Evolutionary conservation across 2,329 filamentous ascomycete genomes (phyloP).

Genomic region (Venturia effusa): DNA sequence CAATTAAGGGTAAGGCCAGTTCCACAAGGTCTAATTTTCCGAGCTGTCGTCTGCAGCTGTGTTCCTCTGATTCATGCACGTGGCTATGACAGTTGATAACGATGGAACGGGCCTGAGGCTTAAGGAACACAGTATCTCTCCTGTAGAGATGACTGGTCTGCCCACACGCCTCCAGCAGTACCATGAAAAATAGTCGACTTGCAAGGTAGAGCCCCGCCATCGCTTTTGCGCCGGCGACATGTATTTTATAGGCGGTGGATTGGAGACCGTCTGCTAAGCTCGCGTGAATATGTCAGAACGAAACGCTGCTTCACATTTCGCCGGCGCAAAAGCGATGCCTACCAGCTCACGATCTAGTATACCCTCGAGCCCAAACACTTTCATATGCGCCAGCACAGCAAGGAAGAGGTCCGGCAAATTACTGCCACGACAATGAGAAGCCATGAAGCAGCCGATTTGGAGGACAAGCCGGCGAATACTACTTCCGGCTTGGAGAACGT

Average conservation of each 20-base stretch:
- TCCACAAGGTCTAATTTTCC: not conserved
- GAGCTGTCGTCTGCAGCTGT: conserved; percentile 1
- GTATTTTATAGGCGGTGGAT: too few species aligned
- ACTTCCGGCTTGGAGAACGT: not conserved
- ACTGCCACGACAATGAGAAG: not conserved
- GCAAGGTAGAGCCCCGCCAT: not conserved
- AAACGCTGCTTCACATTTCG: too few species aligned
- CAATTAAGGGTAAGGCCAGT: not conserved
- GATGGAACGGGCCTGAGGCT: not conserved
- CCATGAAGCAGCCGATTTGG: not conserved
- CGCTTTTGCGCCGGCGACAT: too few species aligned
- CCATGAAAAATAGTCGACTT: not conserved
- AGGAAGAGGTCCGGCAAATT: not conserved
- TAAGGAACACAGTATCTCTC: not conserved
- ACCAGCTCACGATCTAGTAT: not conserved
- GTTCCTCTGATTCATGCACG: not conserved
- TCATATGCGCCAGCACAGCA: not conserved
- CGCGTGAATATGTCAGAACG: too few species aligned
- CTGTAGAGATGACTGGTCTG: not conserved
- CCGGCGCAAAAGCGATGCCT: too few species aligned
- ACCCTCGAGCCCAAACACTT: not conserved
- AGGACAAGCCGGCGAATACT: not conserved
- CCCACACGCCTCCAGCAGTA: not conserved
- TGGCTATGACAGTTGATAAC: not conserved
- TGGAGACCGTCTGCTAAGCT: too few species aligned